phyloP scores from a whole-genome alignment of 768 basidiomycete genomes.

The Mrakia frigida region DNA sequence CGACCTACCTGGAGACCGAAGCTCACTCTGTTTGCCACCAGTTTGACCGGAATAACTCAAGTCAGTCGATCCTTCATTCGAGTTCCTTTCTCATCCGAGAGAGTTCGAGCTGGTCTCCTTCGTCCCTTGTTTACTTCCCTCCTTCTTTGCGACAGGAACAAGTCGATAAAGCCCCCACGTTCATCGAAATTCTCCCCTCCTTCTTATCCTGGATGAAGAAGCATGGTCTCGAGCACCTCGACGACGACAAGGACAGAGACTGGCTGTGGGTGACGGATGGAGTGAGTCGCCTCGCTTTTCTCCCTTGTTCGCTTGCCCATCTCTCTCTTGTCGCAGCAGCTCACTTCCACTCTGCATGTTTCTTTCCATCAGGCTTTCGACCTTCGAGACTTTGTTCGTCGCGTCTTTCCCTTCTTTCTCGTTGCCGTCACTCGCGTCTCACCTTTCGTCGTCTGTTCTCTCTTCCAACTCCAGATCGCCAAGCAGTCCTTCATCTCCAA shows the following conservation, averaged over 20 bases:
- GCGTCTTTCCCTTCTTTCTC: background rate
- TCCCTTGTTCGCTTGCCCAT: background rate
- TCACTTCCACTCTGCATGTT: constrained; percentile 18
- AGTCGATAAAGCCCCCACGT: constrained; percentile 72
- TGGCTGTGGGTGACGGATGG: constrained; percentile 38
- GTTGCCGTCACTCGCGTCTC: too few species aligned
- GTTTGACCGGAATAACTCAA: constrained; percentile 88
- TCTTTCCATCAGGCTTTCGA: constrained; percentile 52
- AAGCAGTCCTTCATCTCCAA: constrained; percentile 87
- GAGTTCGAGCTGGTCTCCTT: background rate
- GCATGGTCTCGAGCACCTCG: constrained; percentile 52
- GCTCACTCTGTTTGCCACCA: constrained; percentile 75
- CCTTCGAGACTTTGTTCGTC: constrained; percentile 65
- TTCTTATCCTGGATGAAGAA: constrained; percentile 65
- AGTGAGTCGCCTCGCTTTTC: constrained; percentile 6
- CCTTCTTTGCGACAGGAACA: constrained; percentile 54
- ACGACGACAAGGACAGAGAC: background rate
- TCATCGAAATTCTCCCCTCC: constrained; percentile 60
- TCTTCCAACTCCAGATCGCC: constrained; percentile 42
- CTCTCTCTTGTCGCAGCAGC: constrained; percentile 29
- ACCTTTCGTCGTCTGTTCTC: background rate
- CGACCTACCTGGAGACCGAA: constrained; percentile 76
- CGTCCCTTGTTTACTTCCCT: background rate
- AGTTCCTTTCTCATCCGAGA: background rate
- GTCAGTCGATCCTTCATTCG: constrained; percentile 51